Evolutionary conservation across 306 rosid species (phyloP).

Genomic region (Pyrus communis): DNA sequence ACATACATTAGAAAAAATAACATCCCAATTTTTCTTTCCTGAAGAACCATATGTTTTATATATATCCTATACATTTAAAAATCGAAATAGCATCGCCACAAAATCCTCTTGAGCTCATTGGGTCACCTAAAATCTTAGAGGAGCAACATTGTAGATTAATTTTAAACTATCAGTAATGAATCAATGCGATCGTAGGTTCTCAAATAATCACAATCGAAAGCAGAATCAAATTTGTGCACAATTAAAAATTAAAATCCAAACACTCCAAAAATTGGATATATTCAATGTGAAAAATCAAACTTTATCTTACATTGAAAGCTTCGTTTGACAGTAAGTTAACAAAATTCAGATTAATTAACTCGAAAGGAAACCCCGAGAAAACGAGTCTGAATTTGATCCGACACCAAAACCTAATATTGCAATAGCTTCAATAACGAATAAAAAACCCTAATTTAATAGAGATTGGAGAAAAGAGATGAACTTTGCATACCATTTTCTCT

Average conservation of each 20-base stretch:
- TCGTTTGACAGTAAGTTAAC: neutral
- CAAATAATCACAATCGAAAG: neutral
- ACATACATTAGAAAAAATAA: neutral
- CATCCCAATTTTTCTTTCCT: neutral
- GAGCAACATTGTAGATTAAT: neutral
- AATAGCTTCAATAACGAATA: neutral
- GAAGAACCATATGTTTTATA: neutral
- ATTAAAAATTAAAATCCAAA: neutral
- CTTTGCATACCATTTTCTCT: neutral
- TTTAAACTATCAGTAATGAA: neutral
- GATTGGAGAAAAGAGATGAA: neutral
- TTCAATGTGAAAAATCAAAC: neutral
- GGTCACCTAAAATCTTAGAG: neutral
- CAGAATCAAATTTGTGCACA: neutral
- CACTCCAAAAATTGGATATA: neutral
- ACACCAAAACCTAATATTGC: neutral
- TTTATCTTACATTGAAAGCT: neutral
- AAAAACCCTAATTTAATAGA: neutral
- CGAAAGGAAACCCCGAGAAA: neutral
- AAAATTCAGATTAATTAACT: neutral
- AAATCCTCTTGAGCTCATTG: neutral
- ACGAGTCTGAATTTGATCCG: neutral
- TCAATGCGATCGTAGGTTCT: neutral
- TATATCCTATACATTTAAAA: neutral
- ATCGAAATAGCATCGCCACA: neutral